Conservation (phyloP, 768 basidiomycete species). For the Lentinus brumalis region DNA sequence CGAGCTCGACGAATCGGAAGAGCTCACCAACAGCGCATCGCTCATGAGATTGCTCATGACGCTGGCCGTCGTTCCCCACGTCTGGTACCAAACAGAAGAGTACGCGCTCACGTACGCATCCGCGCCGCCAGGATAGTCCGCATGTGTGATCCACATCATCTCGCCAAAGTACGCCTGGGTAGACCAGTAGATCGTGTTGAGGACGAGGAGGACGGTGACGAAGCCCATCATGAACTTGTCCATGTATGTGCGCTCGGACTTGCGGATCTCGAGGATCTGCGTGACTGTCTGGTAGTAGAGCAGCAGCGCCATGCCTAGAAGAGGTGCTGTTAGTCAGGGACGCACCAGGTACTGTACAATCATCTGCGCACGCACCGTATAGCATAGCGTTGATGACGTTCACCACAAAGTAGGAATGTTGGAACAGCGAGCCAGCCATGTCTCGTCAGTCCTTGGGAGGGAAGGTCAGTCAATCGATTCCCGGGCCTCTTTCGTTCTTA, state of each 20-base stretch:
- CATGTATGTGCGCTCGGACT: not conserved
- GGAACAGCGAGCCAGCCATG: slow-evolving; percentile 4
- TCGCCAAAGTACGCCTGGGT: slow-evolving; percentile 30
- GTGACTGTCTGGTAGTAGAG: slow-evolving; percentile 23
- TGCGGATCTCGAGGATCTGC: slow-evolving; percentile 7
- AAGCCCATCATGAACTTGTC: slow-evolving; percentile 24
- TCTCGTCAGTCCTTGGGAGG: no score
- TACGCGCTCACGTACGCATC: slow-evolving; percentile 33
- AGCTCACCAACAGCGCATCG: slow-evolving; percentile 40
- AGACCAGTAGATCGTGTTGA: slow-evolving; percentile 30
- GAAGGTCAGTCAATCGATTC: no score
- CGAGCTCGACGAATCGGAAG: no score
- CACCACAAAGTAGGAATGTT: slow-evolving; percentile 18
- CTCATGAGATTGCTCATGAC: slow-evolving; percentile 35
- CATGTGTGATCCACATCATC: slow-evolving; percentile 31
- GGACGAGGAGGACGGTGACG: slow-evolving; percentile 25
- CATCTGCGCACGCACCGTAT: slow-evolving; percentile 11
- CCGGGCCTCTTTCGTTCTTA: no score
- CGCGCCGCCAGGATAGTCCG: slow-evolving; percentile 33
- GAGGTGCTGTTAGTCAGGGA: not conserved
- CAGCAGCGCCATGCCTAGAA: slow-evolving; percentile 22
- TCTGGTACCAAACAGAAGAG: slow-evolving; percentile 31
- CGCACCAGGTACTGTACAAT: not conserved
- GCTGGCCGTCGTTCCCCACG: slow-evolving; percentile 22
- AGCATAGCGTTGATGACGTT: slow-evolving; percentile 20